Base-by-base conservation (phyloP, 306 rosid genomes). In the Vicia sativa region DNA sequence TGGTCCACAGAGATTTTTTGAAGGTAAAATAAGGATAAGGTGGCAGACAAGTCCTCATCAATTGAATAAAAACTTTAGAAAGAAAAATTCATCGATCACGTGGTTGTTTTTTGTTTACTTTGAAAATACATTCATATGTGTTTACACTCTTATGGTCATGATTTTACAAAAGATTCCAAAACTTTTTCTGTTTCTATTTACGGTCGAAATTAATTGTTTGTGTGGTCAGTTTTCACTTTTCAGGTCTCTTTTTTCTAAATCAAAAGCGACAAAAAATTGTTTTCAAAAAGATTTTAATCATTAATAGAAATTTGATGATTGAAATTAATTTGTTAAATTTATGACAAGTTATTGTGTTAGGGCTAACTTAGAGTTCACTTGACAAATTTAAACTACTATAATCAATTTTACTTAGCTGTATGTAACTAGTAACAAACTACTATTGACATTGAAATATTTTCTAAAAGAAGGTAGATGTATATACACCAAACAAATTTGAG, bases 1-100 rank as follows among this genome's bases (percentile, higher is more conserved):
- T 63, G 79, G 76, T 74, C 76, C 79, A 5, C 60, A 53, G 49
- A 5, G 42, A 58, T 58, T 49, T 72, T 34, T 66, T 50, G 28
- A 31, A 42, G 21, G 39, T 7, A 16, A 26, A 65, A 71, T 49
- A 50, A 34, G 23, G 41, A 34, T 41, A 67, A 29, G 39, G 71
- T 78, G 78, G 74, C 78, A 67, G 74, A 78, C 70, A 72, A 67
- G 14, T 29, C 56, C 50, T 35, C 70, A 29, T 13, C 46, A 72
- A 60, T 59, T 23, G 14, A 52, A 19, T 19, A 42, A 59, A 23
- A 66, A 13, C 37, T 28, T 26, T 55, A 8, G 60, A 28, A 2
- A 54, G 28, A 46, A 66, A 34, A 41, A 50, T 31, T 42, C 62
- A 49, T 10, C 54, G 13, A 15, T 72, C 75, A 73, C 78, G 34